Percentiles rank a stretch among this genome's conserved stretches.
Conservation (phyloP, 305 asterid genomes). For the Plantago coronopus region DNA sequence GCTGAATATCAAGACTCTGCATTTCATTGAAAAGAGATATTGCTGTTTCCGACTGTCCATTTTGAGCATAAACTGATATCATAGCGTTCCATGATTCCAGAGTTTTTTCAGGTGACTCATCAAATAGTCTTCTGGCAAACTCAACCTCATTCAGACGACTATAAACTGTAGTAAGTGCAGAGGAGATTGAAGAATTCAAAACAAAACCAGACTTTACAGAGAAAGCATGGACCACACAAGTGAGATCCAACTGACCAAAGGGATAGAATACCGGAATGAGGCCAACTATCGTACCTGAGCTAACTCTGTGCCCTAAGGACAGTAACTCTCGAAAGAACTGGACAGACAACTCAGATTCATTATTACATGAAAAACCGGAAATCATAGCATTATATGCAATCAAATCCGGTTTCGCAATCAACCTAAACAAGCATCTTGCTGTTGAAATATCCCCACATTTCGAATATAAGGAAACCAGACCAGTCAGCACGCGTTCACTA, state of each 20-base stretch:
- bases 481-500: constrained; percentile 44
- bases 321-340: constrained; percentile 53
- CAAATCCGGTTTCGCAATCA: constrained; percentile 39
- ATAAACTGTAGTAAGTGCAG: constrained; percentile 69
- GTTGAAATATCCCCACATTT: constrained; percentile 61
- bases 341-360: constrained; percentile 41
- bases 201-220: constrained; percentile 48
- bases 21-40: constrained; percentile 64
- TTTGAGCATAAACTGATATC: constrained; percentile 82
- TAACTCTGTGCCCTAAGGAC: constrained; percentile 41
- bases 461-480: constrained; percentile 41
- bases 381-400: constrained; percentile 62
- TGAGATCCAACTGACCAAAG: constrained; percentile 53
- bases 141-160: constrained; percentile 61
- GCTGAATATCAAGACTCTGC: constrained; percentile 65
- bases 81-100: constrained; percentile 81
- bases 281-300: constrained; percentile 64
- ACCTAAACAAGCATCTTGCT: constrained; percentile 51
- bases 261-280: constrained; percentile 68
- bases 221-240: constrained; percentile 52
- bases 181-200: constrained; percentile 50
- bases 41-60: constrained; percentile 63
- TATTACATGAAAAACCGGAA: constrained; percentile 52
- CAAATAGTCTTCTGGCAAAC: constrained; percentile 55
- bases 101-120: constrained; percentile 55